Percentiles rank a stretch among this genome's conserved stretches.
Conservation (phyloP, 73 alveolate species). For the Symbiodinium pilosum region DNA sequence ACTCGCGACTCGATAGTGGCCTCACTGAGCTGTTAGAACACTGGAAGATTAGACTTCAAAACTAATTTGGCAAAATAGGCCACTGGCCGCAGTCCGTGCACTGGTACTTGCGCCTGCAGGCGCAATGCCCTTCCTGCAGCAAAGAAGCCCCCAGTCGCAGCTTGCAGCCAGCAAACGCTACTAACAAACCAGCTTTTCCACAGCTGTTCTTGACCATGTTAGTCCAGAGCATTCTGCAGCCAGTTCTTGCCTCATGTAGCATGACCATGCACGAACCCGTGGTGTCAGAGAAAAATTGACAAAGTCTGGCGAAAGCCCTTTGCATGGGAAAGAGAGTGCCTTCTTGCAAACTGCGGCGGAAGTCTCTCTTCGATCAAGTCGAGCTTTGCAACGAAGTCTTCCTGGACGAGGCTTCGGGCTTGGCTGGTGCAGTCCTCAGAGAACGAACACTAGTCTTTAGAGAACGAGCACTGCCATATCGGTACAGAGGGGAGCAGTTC, state of each 20-base stretch:
- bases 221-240: no score
- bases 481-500: no score
- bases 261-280: no score
- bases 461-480: no score
- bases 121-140: background rate
- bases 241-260: no score
- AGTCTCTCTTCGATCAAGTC: conserved; percentile 33
- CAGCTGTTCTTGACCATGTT: no score
- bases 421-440: no score
- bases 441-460: no score
- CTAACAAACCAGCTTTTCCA: no score
- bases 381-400: background rate
- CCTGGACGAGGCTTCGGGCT: background rate
- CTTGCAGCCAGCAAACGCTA: background rate
- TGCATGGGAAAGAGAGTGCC: no score
- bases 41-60: background rate
- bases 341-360: background rate
- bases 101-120: background rate
- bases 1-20: conserved; percentile 15
- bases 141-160: background rate
- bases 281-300: no score
- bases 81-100: background rate
- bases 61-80: background rate
- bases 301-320: no score
- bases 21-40: background rate